These are phyloP conservation scores for Lichtheimia ornata DNA, from an alignment of 371 early-diverging fungal species.

Conservation along the genomic window DNA sequence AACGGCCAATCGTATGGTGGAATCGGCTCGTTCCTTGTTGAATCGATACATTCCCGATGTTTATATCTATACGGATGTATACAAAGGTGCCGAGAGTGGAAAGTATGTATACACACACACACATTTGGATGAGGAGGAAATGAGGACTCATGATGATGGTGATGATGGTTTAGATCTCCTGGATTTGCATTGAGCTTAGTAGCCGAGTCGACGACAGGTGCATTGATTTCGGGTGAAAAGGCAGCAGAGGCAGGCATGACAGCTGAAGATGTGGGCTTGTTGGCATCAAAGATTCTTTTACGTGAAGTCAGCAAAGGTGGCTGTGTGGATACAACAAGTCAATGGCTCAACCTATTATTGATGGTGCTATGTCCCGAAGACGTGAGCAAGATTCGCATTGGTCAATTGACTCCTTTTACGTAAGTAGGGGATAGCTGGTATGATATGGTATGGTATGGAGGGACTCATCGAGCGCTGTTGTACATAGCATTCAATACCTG, in stretches of 20 bases:
- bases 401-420: conserved; percentile 83
- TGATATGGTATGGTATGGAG: not conserved
- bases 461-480: not conserved
- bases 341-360: conserved; percentile 84
- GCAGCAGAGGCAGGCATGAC: conserved; percentile 75
- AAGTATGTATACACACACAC: conserved; percentile 34
- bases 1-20: conserved; percentile 91
- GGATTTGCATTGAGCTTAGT: conserved; percentile 92
- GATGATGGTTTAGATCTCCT: conserved; percentile 64
- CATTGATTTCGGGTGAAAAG: conserved; percentile 81
- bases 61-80: conserved; percentile 96
- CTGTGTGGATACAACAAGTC: conserved; percentile 85
- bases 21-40: conserved; percentile 82
- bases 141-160: too few species aligned
- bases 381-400: conserved; percentile 89
- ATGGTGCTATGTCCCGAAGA: conserved; percentile 93
- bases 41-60: conserved; percentile 93
- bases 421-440: too few species aligned
- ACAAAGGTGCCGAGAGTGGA: conserved; percentile 94
- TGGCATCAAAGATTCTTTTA: conserved; percentile 77
- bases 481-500: conserved; percentile 77
- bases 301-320: conserved; percentile 88
- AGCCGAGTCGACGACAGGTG: conserved; percentile 89
- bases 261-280: conserved; percentile 88
- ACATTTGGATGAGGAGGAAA: too few species aligned